phyloP scores from a whole-genome alignment of 192 early-diverging fungal genomes.

The Linnemannia exigua region DNA sequence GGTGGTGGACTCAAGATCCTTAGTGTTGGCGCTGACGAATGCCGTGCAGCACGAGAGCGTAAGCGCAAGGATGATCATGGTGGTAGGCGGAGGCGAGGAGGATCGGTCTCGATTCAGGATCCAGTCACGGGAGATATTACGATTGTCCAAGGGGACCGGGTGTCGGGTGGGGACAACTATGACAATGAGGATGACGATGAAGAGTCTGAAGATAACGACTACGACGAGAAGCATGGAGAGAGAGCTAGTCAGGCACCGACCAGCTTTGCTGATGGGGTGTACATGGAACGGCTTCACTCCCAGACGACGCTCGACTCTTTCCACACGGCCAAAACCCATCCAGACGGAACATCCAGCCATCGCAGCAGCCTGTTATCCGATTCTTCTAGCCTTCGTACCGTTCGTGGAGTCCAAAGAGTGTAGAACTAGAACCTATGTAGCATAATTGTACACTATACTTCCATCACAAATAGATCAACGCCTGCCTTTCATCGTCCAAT shows the following conservation, averaged over 20 bases:
- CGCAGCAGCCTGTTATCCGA: neutral
- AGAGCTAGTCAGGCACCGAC: neutral
- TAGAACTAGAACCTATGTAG: no score
- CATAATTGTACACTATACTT: no score
- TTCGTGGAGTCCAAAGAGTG: neutral
- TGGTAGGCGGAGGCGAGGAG: neutral
- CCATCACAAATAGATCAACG: no score
- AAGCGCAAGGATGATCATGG: neutral
- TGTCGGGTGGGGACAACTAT: neutral
- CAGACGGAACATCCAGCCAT: neutral
- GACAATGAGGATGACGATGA: constrained; percentile 9
- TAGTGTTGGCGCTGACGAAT: constrained; percentile 6
- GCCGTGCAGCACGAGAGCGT: neutral
- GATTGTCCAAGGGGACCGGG: neutral
- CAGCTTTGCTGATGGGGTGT: constrained; percentile 6
- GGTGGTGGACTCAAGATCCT: constrained; percentile 30
- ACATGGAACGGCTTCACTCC: constrained; percentile 11
- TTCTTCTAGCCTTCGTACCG: neutral
- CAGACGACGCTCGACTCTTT: constrained; percentile 19
- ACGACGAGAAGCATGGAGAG: neutral
- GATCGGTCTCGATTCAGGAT: neutral
- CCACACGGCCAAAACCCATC: constrained; percentile 14
- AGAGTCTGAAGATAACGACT: neutral
- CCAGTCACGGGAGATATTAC: neutral
- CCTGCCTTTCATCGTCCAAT: no score